These are phyloP conservation scores for Tuber borchii DNA, from an alignment of 495 filamentous ascomycete genomes.

Conservation along the genomic window DNA sequence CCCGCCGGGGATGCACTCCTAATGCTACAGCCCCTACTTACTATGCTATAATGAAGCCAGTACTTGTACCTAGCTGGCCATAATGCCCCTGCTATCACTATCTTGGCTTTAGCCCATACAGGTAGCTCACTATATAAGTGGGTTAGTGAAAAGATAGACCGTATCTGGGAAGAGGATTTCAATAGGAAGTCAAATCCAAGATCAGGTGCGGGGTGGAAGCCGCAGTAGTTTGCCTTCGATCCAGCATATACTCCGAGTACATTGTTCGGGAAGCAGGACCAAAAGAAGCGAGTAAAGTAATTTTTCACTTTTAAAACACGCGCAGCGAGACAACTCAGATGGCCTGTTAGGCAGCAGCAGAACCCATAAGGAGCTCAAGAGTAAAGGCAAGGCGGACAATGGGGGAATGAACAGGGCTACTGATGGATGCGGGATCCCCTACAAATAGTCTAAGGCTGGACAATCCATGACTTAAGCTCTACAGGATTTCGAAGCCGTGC, in stretches of 20 bases:
- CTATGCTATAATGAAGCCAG: too few species aligned
- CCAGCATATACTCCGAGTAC: not conserved
- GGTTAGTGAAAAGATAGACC: too few species aligned
- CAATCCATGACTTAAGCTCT: not conserved
- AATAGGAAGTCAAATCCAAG: not conserved
- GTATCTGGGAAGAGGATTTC: not conserved
- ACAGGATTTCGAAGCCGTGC: not conserved
- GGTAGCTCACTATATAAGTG: too few species aligned
- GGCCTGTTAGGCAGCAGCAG: not conserved
- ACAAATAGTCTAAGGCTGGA: not conserved
- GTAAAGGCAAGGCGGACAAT: not conserved
- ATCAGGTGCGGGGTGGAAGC: not conserved
- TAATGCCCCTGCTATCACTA: too few species aligned
- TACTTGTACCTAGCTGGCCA: too few species aligned
- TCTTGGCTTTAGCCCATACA: too few species aligned
- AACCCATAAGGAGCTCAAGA: too few species aligned
- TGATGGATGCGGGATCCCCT: too few species aligned
- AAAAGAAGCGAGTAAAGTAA: too few species aligned
- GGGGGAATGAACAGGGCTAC: not conserved
- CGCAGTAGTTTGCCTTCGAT: not conserved
- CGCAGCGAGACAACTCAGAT: not conserved
- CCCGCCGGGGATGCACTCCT: too few species aligned
- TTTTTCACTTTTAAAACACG: not conserved
- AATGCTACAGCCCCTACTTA: too few species aligned
- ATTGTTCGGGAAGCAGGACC: not conserved